Percentiles rank a stretch among this genome's conserved stretches.
These are phyloP conservation scores for Neoboletus brunneissimus DNA, from an alignment of 768 basidiomycete genomes.

Conservation along the genomic window DNA sequence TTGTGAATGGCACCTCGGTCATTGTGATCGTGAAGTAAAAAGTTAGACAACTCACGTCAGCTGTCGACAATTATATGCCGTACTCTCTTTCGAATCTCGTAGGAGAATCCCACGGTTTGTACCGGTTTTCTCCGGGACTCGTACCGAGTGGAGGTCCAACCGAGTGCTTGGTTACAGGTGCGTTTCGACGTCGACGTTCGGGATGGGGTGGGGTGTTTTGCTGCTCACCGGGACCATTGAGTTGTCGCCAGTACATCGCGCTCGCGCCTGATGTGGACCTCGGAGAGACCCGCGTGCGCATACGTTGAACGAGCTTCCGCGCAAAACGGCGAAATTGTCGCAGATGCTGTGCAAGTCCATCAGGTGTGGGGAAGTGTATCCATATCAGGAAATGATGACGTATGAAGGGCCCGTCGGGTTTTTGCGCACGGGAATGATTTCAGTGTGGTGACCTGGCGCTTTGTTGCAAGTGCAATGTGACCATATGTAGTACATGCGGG, in stretches of 20 bases:
- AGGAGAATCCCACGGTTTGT: not conserved
- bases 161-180: not conserved
- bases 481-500: not conserved
- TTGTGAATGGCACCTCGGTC: slow-evolving; percentile 44
- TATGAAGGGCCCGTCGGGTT: not conserved
- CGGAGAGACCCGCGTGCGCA: not conserved
- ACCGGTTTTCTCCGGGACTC: not conserved
- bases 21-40: slow-evolving; percentile 1
- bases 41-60: not conserved
- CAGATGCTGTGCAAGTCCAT: not conserved
- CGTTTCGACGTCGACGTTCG: not conserved
- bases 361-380: slow-evolving; percentile 1
- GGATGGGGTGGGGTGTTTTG: not conserved
- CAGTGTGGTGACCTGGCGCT: not conserved
- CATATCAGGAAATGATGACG: slow-evolving; percentile 7
- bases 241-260: too few species aligned
- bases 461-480: not conserved
- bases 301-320: not conserved
- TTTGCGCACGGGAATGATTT: not conserved
- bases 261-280: not conserved
- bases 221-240: not conserved
- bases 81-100: not conserved
- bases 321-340: not conserved
- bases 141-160: not conserved
- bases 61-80: not conserved